Base-by-base conservation (phyloP, 306 rosid species). In the Ochetophila trinervis region DNA sequence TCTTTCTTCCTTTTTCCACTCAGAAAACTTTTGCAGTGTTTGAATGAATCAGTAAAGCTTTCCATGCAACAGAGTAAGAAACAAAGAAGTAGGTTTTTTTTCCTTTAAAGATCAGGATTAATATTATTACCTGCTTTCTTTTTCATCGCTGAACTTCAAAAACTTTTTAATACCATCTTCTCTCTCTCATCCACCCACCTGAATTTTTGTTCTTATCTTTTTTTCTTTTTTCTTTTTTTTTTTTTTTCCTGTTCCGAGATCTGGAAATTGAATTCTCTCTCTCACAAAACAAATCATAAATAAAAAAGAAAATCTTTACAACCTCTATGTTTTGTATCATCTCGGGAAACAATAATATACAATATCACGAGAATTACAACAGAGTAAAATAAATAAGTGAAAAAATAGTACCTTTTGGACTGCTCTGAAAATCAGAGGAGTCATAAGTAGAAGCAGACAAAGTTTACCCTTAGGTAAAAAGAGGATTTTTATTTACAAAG, bases 221-320 rank as follows among this genome's bases (percentile, higher is more conserved):
- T 60, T 61, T 23, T 17, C 6, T 63, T 45, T 45, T 62, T 30
- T 60, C 17, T 32, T 7, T 2, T 10, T 5, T n/a, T 36, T 13
- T 68, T 32, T 52, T 63, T 63, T 17, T 78, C 75, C 12, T 7
- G 45, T 40, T 40, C 14, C 45, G 45, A 79, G 83, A 85, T 70
- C 84, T 85, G 65, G 78, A 66, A 34, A 32, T 45, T 18, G 54
- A 56, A 34, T 24, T 55, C 34, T 10, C 76, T 17, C 55, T 16
- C 32, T 21, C 80, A 55, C 79, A 53, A 75, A 57, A 60, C 51
- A 67, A 58, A 51, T 42, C 54, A 6, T 22, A 48, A 35, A 23
- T 6, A 37, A 37, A 6, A 37, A 37, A 37, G 6, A 8, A 37
- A 37, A 5, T 5, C 10, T 10, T 37, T 7, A 5, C 0, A 4